A percentile compares a stretch with the other conserved stretches of the same genome.
Evolutionary conservation across 352 stramenopile genomes (phyloP).

Genomic region (Phytopythium montanum): DNA sequence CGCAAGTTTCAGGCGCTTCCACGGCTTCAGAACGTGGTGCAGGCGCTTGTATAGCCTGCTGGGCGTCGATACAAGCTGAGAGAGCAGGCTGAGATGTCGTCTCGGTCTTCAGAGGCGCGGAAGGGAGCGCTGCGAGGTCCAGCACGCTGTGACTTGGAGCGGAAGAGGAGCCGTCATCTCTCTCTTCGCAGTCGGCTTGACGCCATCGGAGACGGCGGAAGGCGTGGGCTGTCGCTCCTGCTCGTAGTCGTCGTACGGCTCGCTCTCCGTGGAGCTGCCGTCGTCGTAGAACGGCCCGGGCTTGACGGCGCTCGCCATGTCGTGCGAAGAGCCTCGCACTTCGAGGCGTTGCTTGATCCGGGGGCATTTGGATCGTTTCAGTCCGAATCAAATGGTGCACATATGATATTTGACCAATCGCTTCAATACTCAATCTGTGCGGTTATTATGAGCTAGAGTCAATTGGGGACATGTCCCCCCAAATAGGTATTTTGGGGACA

Average conservation of each 20-base stretch:
- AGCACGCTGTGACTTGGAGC: background rate
- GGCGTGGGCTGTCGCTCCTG: background rate
- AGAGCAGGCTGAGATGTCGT: background rate
- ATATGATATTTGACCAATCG: background rate
- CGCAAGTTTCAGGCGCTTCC: background rate
- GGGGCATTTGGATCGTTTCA: too few relatives aligned
- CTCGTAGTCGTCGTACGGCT: slow-evolving; percentile 15
- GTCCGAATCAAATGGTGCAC: too few relatives aligned
- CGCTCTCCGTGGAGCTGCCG: slow-evolving; percentile 25
- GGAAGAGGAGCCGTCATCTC: background rate
- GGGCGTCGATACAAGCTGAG: background rate
- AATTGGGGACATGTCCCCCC: too few relatives aligned
- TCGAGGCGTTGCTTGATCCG: too few relatives aligned
- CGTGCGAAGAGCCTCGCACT: background rate
- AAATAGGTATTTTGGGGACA: too few relatives aligned
- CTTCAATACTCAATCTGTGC: too few relatives aligned
- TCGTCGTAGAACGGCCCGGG: slow-evolving; percentile 11
- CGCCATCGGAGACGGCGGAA: background rate
- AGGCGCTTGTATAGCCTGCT: background rate
- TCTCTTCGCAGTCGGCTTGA: background rate
- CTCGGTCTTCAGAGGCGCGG: background rate
- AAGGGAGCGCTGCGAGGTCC: background rate
- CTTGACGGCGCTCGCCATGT: background rate
- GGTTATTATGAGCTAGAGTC: too few relatives aligned
- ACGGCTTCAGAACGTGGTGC: too few relatives aligned